A percentile compares a stretch with the other conserved stretches of the same genome.
These are phyloP conservation scores for Cutaneotrichosporon cutaneum DNA, from an alignment of 1,284 basidiomycete genomes.

Conservation along the genomic window DNA sequence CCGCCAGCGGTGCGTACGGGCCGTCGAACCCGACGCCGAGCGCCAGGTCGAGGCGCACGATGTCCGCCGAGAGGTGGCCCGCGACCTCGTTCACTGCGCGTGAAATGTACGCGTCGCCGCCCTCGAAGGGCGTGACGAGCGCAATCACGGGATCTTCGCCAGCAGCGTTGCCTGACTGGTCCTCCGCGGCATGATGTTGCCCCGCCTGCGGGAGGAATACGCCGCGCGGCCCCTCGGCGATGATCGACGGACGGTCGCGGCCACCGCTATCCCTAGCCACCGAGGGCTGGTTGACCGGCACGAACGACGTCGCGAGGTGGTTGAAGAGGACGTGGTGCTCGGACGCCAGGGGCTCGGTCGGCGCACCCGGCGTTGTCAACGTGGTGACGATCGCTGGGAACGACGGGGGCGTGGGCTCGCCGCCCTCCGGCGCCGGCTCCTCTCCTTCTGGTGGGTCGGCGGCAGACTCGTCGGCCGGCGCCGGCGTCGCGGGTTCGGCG, in stretches of 20 bases:
- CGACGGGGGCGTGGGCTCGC: background rate
- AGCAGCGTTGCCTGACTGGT: background rate
- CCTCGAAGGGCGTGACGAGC: conserved; percentile 81
- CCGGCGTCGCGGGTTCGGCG: background rate
- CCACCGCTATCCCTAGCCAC: background rate
- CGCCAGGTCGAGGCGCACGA: conserved; percentile 67
- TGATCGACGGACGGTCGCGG: conserved; percentile 3
- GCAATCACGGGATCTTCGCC: conserved; percentile 63
- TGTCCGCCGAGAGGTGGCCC: conserved; percentile 67
- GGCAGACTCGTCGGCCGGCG: background rate
- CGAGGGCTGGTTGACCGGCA: conserved; percentile 23
- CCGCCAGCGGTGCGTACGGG: conserved; percentile 55
- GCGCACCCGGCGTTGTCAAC: conserved; percentile 13
- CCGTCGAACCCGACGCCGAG: conserved; percentile 69
- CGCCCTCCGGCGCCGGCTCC: background rate
- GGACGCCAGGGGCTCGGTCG: conserved; percentile 12
- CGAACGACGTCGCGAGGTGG: conserved; percentile 26
- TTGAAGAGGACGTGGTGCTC: conserved; percentile 25
- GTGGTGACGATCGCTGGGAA: conserved; percentile 26
- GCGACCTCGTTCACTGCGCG: conserved; percentile 74
- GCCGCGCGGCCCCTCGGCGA: conserved; percentile 5
- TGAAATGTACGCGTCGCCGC: conserved; percentile 72
- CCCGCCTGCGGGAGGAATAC: conserved; percentile 6
- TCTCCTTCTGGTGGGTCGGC: conserved; percentile 4
- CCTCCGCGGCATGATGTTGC: background rate